Conservation (phyloP, 768 basidiomycete genomes). For the Lactarius vividus region DNA sequence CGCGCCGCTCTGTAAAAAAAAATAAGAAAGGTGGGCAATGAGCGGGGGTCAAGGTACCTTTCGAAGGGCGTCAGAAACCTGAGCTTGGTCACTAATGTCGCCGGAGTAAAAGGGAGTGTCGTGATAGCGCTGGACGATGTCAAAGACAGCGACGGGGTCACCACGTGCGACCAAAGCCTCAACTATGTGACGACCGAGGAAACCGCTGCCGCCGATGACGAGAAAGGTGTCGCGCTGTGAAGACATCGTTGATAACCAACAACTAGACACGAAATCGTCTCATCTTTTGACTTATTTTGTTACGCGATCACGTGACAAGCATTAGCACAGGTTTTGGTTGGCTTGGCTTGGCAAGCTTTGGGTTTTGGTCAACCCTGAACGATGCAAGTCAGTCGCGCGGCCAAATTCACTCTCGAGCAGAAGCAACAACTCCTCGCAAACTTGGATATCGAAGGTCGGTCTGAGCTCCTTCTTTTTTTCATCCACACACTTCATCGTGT, state of each 20-base stretch:
- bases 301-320: conserved; percentile 17
- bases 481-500: background rate
- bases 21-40: background rate
- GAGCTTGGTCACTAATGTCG: conserved; percentile 77
- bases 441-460: conserved; percentile 74
- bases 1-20: conserved; percentile 57
- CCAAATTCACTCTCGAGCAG: conserved; percentile 58
- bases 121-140: conserved; percentile 88
- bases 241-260: conserved; percentile 7
- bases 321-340: background rate
- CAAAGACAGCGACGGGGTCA: conserved; percentile 82
- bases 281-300: background rate
- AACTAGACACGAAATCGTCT: background rate
- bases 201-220: conserved; percentile 93
- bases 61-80: conserved; percentile 67
- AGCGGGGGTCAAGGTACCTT: conserved; percentile 48
- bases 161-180: conserved; percentile 76
- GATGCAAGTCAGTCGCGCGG: conserved; percentile 17
- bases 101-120: conserved; percentile 86
- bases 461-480: background rate
- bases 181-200: conserved; percentile 89
- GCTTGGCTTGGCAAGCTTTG: background rate
- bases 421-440: conserved; percentile 74
- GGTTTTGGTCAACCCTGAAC: background rate
- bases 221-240: conserved; percentile 61